A percentile compares a stretch with the other conserved stretches of the same genome.
Evolutionary conservation across 2,329 filamentous ascomycete species (phyloP).

Genomic region (Coniella vitis): DNA sequence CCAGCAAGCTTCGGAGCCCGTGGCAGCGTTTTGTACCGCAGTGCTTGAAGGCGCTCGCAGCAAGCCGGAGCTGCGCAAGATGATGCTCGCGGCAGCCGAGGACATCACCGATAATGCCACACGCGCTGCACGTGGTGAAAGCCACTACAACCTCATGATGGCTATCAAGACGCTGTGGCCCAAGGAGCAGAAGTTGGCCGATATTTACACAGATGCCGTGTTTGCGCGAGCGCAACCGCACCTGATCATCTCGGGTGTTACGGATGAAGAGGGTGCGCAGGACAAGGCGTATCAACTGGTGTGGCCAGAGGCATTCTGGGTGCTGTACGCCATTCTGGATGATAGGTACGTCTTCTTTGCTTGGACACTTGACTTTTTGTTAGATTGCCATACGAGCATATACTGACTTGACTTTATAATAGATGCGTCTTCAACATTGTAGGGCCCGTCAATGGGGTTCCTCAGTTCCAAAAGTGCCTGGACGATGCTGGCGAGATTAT

Average conservation of each 20-base stretch:
- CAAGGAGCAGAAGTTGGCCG: not conserved
- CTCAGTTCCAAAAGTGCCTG: not conserved
- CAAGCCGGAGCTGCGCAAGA: not conserved
- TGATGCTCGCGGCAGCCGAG: not conserved
- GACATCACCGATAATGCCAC: not conserved
- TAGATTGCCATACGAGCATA: too few species aligned
- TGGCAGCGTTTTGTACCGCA: conserved; percentile 17
- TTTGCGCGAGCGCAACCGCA: not conserved
- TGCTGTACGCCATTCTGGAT: not conserved
- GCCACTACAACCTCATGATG: not conserved
- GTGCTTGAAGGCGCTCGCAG: not conserved
- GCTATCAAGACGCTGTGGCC: not conserved
- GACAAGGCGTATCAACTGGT: not conserved
- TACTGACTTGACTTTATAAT: not conserved
- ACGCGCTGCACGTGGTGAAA: not conserved
- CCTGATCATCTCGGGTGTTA: not conserved
- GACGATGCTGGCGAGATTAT: not conserved
- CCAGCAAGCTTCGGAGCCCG: conserved; percentile 15
- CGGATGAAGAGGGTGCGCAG: not conserved
- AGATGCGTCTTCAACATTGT: not conserved
- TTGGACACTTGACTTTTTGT: too few species aligned
- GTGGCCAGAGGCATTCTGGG: conserved; percentile 1
- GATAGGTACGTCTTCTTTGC: not conserved
- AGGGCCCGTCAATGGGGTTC: not conserved
- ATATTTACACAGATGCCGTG: not conserved